Percentiles rank a stretch among this genome's conserved stretches.
phyloP scores from a whole-genome alignment of 2,329 filamentous ascomycete genomes.

The Coniosporium tulheliwenetii region DNA sequence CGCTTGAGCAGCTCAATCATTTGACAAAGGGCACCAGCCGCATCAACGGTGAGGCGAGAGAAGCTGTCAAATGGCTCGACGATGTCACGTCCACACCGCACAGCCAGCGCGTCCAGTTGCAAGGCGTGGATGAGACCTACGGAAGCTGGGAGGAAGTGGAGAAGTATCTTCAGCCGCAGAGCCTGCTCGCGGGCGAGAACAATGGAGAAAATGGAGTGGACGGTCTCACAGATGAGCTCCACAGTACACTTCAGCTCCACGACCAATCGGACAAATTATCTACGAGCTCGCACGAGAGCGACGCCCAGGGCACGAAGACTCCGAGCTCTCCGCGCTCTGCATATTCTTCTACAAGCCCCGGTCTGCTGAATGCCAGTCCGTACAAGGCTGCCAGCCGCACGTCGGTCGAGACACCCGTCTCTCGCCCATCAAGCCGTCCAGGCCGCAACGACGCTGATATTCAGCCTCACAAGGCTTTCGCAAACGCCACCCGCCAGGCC shows the following conservation, averaged over 20 bases:
- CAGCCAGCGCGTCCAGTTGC: constrained; percentile 24
- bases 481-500: background rate
- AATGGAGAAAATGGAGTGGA: constrained; percentile 20
- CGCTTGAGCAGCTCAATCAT: constrained; percentile 28
- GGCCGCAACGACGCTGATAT: background rate
- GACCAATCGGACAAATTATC: constrained; percentile 22
- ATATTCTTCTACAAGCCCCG: constrained; percentile 16
- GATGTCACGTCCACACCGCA: constrained; percentile 30
- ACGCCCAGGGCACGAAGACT: constrained; percentile 20
- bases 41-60: constrained; percentile 27
- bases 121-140: constrained; percentile 31
- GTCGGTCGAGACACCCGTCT: too few relatives aligned
- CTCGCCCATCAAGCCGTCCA: background rate
- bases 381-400: background rate
- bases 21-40: constrained; percentile 25
- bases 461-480: background rate
- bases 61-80: constrained; percentile 35
- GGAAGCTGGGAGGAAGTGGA: constrained; percentile 34
- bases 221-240: constrained; percentile 19
- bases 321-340: constrained; percentile 23
- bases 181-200: constrained; percentile 30
- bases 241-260: constrained; percentile 11
- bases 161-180: constrained; percentile 29
- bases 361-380: constrained; percentile 1
- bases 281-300: constrained; percentile 27